Evolutionary conservation across 768 basidiomycete species (phyloP), one percentile per base, ranked within the genome.

Genomic region (Tulasnella sp.): DNA sequence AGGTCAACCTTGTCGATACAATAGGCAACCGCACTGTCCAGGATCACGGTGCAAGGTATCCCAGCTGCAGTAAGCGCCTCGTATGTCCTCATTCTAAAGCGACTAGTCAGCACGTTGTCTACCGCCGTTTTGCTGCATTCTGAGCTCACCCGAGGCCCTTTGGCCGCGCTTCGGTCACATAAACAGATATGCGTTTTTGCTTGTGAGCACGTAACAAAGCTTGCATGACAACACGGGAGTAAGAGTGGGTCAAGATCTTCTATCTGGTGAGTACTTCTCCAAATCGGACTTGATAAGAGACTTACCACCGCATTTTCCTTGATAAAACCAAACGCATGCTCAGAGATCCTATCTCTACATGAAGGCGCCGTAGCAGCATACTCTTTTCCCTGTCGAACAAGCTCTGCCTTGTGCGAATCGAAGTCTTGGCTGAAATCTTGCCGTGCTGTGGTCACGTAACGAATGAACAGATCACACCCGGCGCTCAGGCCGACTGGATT

Each of bases 1-100:
- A 94, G 86, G 69, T 94, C 89, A 17, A 94, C 90, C 63, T 86
- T 84, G 62, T 94, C 89, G 86, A 99, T 97, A 63, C 89, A 82
- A 72, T 97, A 98, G 36, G 90, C 90, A 3, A 98, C 93, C 1
- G 94, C 92, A 12, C 90, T 90, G 70, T 99, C 96, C 58, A 98
- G 79, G 9, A 99, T 84, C 54, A 98, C 84, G 14, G 87, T 90
- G 70, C 88, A 90, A 11, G 93, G 92, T 57, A 99, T 86, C 8
- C 92, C 92, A n/a, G 82, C 86, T 36, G 83, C 82, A 19, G 83
- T 84, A 46, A 98, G 75, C 51, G 81, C 76, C 63, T 91, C 82
- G 65, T 87, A 84, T n/a, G 96, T 97, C 70, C 85, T 88, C 67
- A 93, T 76, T 57, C 93, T 94, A 69, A 61, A 60, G 45, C 62